Evolutionary conservation across 2,329 filamentous ascomycete species (phyloP), one percentile per base, ranked within the genome.

Genomic region (Diaporthe vaccinii): DNA sequence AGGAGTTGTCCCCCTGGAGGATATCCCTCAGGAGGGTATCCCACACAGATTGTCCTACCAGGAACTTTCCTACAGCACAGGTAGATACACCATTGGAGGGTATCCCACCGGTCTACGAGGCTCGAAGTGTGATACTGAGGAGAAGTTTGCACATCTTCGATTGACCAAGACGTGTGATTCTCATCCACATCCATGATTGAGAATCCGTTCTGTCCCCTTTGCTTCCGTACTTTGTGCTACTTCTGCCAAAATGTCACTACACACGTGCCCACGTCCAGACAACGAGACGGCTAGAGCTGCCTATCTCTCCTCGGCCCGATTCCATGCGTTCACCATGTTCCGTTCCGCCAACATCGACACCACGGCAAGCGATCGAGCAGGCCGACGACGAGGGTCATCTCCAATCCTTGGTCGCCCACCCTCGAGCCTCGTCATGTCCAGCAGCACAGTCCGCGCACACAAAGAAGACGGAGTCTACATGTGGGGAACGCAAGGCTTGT

Each of bases 1-100:
- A 34, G 34, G 8, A 34, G 34, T 34, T 34, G 34, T 34, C 34
- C 7, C 34, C 34, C 34, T 34, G 0, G 34, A 34, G 34, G 34
- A 34, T 34, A 34, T 34, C 8, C 7, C 34, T 1, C 34, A 0
- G 0, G 34, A 34, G 0, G 34, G 0, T 34, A 34, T 0, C 34
- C 34, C 34, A 34, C 34, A 34, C 34, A 34, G 34, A 9, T 34
- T 34, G 2, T 34, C 34, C 34, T 34, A 34, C 34, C 34, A 34
- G 34, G 34, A 34, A 34, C 34, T 34, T 34, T 34, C 34, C 8
- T 34, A 34, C 34, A 34, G 34, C 34, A 34, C 34, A 34, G 34
- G 34, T 34, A 34, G 34, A 34, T 34, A 34, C 34, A 34, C 8
- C 34, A 34, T 34, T 34, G 34, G 34, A 34, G 34, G 34, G 34